These are phyloP conservation scores for Aspergillus texensis DNA, from an alignment of 2,329 filamentous ascomycete species.

Conservation along the genomic window DNA sequence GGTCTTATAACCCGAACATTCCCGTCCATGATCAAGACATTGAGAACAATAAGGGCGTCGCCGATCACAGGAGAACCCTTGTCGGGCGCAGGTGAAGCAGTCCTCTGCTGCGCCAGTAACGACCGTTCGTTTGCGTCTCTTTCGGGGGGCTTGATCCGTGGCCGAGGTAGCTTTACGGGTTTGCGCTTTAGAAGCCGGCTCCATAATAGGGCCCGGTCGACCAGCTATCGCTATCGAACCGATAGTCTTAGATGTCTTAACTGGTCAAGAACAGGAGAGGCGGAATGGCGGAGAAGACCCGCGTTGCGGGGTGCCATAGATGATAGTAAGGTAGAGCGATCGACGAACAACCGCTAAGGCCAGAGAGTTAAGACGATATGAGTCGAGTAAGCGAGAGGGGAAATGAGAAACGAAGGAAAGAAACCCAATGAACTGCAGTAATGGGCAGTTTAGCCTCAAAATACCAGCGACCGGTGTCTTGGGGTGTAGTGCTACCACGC, in stretches of 20 bases:
- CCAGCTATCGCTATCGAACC: slow-evolving; percentile 12
- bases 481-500: neutral
- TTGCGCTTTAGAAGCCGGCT: slow-evolving; percentile 28
- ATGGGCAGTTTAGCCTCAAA: slow-evolving; percentile 1
- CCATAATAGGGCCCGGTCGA: slow-evolving; percentile 19
- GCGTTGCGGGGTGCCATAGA: slow-evolving; percentile 25
- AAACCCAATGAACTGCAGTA: slow-evolving; percentile 4
- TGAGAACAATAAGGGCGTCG: slow-evolving; percentile 92
- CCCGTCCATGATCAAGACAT: slow-evolving; percentile 86
- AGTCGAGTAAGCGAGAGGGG: neutral
- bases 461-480: slow-evolving; percentile 3
- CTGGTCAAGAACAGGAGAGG: slow-evolving; percentile 3
- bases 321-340: slow-evolving; percentile 3
- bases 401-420: slow-evolving; percentile 5
- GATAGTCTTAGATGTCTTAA: neutral
- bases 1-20: slow-evolving; percentile 95
- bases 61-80: slow-evolving; percentile 83
- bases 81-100: slow-evolving; percentile 90
- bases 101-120: slow-evolving; percentile 89
- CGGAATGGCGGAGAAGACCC: slow-evolving; percentile 19
- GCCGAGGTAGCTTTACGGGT: slow-evolving; percentile 26
- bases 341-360: neutral
- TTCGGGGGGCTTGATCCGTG: slow-evolving; percentile 41
- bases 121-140: slow-evolving; percentile 85
- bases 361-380: neutral